Base-by-base conservation (phyloP, 352 stramenopile species). In the Globisporangium recalcitrans region DNA sequence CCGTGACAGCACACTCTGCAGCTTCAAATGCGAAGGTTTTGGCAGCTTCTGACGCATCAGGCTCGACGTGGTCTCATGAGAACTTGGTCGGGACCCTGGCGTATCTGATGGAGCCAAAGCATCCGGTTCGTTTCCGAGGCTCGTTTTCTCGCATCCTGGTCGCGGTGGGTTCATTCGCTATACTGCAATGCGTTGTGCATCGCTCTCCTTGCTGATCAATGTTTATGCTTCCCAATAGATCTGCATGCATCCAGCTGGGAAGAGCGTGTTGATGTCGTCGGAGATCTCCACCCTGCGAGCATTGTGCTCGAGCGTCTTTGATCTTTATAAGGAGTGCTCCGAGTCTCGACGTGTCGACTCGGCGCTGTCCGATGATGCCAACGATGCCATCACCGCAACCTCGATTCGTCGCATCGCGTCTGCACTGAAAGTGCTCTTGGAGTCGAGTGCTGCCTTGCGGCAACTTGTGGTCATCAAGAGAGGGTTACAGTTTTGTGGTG, bases 371-470 rank as follows among this genome's bases (percentile, higher is more conserved):
- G 5, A 4, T 2, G 36, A 59, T 32, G 13, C 6, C 7, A 19
- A 19, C 10, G 11, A 40, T 6, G 5, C 22, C 7, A 26, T 52
- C 21, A 31, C 21, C 11, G 8, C 47, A 6, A n/a, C 48, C 13
- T 51, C 63, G 16, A 26, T 68, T 19, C 54, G 53, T 21, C 24
- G 70, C 14, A 49, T 85, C 16, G 67, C 73, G 14, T 64, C 58
- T 26, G 71, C 73, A 1, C 53, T 90, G 8, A 73, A 65, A 65
- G 63, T 75, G 14, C 46, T 90, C 4, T 40, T 88, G 1, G 76
- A 82, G 6, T 52, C 63, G 40, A 74, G 38, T 27, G 31, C 63
- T 10, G 60, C 53, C n/a, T 44, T 73, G 2, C 71, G 67, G 16
- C 63, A 75, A 6, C 55, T 74, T 16, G 31, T 85, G 31, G 58